These are phyloP conservation scores for Sechiopsis laciniata DNA, from an alignment of 306 rosid species.

Conservation along the genomic window DNA sequence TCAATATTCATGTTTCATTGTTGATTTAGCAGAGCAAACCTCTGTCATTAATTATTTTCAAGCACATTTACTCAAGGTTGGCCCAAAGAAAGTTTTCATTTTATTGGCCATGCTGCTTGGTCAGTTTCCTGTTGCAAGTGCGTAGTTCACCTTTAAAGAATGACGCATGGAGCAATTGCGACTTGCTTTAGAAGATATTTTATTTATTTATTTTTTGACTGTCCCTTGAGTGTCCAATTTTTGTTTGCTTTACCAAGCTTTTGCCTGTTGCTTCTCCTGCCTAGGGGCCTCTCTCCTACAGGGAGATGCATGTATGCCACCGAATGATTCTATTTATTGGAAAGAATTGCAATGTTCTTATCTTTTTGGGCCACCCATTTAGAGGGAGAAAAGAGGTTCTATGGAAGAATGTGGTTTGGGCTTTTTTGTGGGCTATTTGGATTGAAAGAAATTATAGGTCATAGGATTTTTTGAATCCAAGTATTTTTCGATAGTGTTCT, in stretches of 20 bases:
- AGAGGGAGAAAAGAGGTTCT: too few relatives aligned
- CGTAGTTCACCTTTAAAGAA: background rate
- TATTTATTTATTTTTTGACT: conserved; percentile 11
- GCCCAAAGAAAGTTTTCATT: background rate
- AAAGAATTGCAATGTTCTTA: background rate
- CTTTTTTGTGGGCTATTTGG: too few relatives aligned
- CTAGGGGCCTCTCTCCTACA: background rate
- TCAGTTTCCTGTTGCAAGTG: background rate
- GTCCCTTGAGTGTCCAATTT: conserved; percentile 4
- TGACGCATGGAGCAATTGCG: background rate
- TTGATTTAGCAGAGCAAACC: background rate
- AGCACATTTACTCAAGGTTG: background rate
- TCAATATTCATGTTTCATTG: conserved; percentile 21
- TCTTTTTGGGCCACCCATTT: too few relatives aligned
- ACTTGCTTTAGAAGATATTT: background rate
- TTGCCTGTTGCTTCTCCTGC: background rate
- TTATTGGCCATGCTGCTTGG: conserved; percentile 7
- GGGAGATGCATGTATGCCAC: background rate
- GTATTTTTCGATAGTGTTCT: too few relatives aligned
- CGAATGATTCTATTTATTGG: background rate
- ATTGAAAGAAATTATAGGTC: too few relatives aligned
- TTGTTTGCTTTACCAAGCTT: background rate
- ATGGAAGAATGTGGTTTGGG: too few relatives aligned
- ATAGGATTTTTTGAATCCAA: too few relatives aligned
- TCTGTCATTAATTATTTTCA: background rate